Conservation (phyloP, 2,329 filamentous ascomycete genomes). For the Aspergillus persii region DNA sequence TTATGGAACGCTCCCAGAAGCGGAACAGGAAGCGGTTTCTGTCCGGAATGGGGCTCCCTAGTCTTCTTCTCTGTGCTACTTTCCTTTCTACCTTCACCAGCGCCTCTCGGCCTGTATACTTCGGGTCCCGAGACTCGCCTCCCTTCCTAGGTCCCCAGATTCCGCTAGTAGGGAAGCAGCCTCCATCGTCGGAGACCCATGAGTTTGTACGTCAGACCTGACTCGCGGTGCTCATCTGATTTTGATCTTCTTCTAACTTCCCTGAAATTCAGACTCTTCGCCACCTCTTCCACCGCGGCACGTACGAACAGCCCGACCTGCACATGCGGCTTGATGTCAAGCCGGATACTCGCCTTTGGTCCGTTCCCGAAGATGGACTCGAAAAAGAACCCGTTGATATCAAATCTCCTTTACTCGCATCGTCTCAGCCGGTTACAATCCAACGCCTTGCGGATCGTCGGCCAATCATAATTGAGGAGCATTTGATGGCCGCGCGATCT, state of each 20-base stretch:
- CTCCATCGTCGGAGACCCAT: conserved; percentile 24
- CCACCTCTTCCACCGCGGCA: conserved; percentile 91
- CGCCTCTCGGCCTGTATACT: conserved; percentile 26
- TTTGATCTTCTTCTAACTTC: not conserved
- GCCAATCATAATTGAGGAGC: conserved; percentile 71
- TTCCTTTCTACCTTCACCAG: conserved; percentile 21
- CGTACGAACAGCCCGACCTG: conserved; percentile 71
- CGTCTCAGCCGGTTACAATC: conserved; percentile 67
- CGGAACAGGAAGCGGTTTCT: conserved; percentile 16
- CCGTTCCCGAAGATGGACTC: conserved; percentile 40
- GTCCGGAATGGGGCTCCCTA: conserved; percentile 11
- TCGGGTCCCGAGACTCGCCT: conserved; percentile 20
- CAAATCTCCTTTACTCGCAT: conserved; percentile 57
- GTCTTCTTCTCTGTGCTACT: conserved; percentile 22
- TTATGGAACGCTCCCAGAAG: conserved; percentile 21
- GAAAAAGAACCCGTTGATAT: conserved; percentile 44
- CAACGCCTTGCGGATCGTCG: conserved; percentile 78
- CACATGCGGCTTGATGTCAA: conserved; percentile 74
- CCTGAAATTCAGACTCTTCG: conserved; percentile 54
- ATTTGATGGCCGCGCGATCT: conserved; percentile 70
- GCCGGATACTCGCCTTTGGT: conserved; percentile 54
- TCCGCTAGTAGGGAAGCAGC: conserved; percentile 23
- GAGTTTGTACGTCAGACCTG: conserved; percentile 34
- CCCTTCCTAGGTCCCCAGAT: conserved; percentile 35
- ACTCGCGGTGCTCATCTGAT: not conserved